Percentiles rank a stretch among this genome's conserved stretches.
phyloP scores from a whole-genome alignment of 148 eudicot genomes.

The Dysphania ambrosioides region DNA sequence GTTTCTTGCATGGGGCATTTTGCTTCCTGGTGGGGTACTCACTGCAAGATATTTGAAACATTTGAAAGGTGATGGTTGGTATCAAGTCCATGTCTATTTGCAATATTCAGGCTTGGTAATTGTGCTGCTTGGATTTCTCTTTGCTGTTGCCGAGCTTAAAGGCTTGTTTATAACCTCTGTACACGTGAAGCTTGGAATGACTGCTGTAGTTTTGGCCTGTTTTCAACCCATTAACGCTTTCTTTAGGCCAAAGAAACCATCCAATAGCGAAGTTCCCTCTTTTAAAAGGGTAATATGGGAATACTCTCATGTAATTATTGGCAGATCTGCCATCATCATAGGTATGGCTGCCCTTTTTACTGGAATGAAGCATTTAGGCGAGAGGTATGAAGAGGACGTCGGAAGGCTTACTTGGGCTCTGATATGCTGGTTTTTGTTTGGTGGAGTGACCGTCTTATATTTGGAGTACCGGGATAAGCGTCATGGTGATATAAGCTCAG shows the following conservation, averaged over 20 bases:
- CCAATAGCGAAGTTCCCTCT: conserved; percentile 47
- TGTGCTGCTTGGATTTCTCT: conserved; percentile 76
- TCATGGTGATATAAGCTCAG: conserved; percentile 35
- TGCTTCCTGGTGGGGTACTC: conserved; percentile 79
- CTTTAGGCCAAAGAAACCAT: conserved; percentile 71
- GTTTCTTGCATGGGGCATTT: conserved; percentile 95
- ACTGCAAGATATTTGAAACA: conserved; percentile 81
- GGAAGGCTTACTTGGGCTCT: conserved; percentile 73
- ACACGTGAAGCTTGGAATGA: conserved; percentile 80
- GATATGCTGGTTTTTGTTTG: conserved; percentile 68
- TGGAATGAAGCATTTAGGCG: conserved; percentile 89
- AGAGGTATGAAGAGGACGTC: conserved; percentile 69
- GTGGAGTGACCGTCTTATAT: conserved; percentile 50
- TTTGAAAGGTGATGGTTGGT: conserved; percentile 84
- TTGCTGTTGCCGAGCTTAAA: conserved; percentile 92
- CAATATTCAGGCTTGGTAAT: conserved; percentile 86
- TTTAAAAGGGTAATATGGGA: conserved; percentile 68
- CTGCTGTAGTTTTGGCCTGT: conserved; percentile 59
- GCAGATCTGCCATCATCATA: conserved; percentile 62
- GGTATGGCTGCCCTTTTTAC: conserved; percentile 73
- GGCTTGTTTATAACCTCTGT: conserved; percentile 56
- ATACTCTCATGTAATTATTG: conserved; percentile 60
- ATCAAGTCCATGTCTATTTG: conserved; percentile 69
- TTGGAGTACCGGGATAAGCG: conserved; percentile 63
- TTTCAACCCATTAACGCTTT: conserved; percentile 75